phyloP scores from a whole-genome alignment of 2,329 filamentous ascomycete species.

The Aspergillus neoniger region DNA sequence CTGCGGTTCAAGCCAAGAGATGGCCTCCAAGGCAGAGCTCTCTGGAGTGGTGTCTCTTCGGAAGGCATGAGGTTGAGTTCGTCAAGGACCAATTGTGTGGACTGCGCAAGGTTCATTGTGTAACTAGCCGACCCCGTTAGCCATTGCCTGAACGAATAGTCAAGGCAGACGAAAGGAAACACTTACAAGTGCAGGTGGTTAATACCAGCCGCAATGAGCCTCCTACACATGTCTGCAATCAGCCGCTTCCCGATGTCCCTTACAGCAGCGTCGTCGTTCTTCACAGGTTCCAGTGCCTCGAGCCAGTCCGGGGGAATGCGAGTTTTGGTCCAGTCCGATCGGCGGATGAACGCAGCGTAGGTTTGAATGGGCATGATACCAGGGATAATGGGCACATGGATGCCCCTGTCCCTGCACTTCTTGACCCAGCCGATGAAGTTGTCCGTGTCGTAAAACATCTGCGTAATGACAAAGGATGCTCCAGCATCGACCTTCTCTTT shows the following conservation, averaged over 20 bases:
- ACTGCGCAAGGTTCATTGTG: constrained; percentile 97
- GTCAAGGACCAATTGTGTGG: constrained; percentile 90
- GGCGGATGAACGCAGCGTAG: constrained; percentile 85
- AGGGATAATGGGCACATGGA: constrained; percentile 78
- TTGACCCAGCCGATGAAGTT: constrained; percentile 90
- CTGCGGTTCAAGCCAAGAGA: constrained; percentile 86
- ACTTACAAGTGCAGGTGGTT: constrained; percentile 82
- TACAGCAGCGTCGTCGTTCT: constrained; percentile 94
- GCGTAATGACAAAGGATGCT: constrained; percentile 90
- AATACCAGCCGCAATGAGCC: constrained; percentile 79
- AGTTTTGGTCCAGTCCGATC: constrained; percentile 89
- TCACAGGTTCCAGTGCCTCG: constrained; percentile 81
- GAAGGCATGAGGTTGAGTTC: constrained; percentile 82
- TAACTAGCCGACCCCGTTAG: constrained; percentile 55
- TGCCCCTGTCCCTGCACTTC: constrained; percentile 81
- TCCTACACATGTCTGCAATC: constrained; percentile 86
- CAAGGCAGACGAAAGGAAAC: not conserved
- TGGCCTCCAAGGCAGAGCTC: constrained; percentile 93
- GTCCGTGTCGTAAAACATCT: constrained; percentile 99
- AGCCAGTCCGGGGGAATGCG: constrained; percentile 80
- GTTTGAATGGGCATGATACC: constrained; percentile 95
- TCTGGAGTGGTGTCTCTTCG: constrained; percentile 74
- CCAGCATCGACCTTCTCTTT: constrained; percentile 98
- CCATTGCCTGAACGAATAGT: not conserved
- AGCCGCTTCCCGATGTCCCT: constrained; percentile 84